Percentiles rank a stretch among this genome's conserved stretches.
Evolutionary conservation across 2,329 filamentous ascomycete genomes (phyloP).

Genomic region (Claviceps sp.): DNA sequence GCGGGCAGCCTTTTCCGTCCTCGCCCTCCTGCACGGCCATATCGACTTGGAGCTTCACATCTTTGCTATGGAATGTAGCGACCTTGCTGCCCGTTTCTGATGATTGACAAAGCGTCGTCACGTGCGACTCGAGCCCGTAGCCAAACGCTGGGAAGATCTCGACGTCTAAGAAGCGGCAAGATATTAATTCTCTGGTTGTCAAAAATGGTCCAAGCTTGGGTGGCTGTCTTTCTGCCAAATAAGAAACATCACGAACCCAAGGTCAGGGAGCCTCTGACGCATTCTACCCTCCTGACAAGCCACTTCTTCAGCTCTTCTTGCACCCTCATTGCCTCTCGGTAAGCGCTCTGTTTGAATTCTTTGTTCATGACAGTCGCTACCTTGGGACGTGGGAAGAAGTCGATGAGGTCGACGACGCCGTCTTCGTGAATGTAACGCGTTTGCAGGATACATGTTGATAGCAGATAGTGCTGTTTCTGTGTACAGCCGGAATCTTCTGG

Average conservation of each 20-base stretch:
- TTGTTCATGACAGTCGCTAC: constrained; percentile 38
- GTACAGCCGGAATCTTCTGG: constrained; percentile 39
- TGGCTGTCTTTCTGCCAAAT: not conserved
- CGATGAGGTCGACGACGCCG: constrained; percentile 58
- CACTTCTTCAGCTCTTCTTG: constrained; percentile 54
- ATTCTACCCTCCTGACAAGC: constrained; percentile 60
- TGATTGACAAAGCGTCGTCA: constrained; percentile 38
- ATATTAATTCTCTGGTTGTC: not conserved
- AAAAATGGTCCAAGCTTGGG: not conserved
- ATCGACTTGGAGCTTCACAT: constrained; percentile 51
- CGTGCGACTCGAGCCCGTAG: constrained; percentile 52
- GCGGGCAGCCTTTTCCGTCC: constrained; percentile 29
- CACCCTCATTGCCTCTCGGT: constrained; percentile 38
- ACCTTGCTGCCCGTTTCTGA: constrained; percentile 37
- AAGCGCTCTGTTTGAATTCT: constrained; percentile 34
- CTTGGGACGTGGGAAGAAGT: constrained; percentile 63
- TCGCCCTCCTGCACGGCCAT: constrained; percentile 49
- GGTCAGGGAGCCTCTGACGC: constrained; percentile 52
- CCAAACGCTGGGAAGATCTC: constrained; percentile 63
- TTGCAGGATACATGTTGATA: constrained; percentile 61
- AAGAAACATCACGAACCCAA: constrained; percentile 28
- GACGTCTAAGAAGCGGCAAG: constrained; percentile 30
- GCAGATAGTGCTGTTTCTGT: constrained; percentile 67
- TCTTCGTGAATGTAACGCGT: constrained; percentile 67
- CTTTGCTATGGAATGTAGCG: constrained; percentile 47